Conservation (phyloP, 345 rosid genomes). For the Trapa bicornis region DNA sequence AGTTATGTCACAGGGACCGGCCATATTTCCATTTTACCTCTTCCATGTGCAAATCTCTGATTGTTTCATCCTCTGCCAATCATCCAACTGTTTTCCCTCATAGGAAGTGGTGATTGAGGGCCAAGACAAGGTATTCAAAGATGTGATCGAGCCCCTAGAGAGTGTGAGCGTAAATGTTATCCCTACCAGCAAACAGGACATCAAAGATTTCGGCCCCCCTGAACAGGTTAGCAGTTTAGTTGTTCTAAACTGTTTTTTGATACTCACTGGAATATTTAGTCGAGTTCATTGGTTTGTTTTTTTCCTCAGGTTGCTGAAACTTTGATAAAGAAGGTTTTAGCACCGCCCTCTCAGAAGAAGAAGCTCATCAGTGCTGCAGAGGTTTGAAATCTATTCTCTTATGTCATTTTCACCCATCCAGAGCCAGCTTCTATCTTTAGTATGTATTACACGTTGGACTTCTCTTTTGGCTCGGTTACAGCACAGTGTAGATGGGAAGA, state of each 20-base stretch:
- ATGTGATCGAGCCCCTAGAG: constrained; percentile 89
- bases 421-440: not conserved
- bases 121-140: constrained; percentile 89
- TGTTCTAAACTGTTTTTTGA: not conserved
- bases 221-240: constrained; percentile 40
- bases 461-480: constrained; percentile 21
- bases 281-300: not conserved
- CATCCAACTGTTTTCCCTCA: not conserved
- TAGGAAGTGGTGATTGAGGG: constrained; percentile 82
- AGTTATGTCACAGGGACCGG: no score
- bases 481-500: constrained; percentile 72
- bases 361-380: constrained; percentile 54
- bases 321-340: constrained; percentile 60
- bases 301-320: constrained; percentile 67
- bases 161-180: constrained; percentile 57
- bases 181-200: constrained; percentile 58
- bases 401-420: not conserved
- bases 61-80: not conserved
- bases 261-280: constrained; percentile 5
- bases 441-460: no score
- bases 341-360: constrained; percentile 77
- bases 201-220: constrained; percentile 78
- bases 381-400: constrained; percentile 20
- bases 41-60: not conserved
- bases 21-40: not conserved